Conservation (phyloP, 1,284 basidiomycete genomes). For the Cryptococcus amylolentus region DNA sequence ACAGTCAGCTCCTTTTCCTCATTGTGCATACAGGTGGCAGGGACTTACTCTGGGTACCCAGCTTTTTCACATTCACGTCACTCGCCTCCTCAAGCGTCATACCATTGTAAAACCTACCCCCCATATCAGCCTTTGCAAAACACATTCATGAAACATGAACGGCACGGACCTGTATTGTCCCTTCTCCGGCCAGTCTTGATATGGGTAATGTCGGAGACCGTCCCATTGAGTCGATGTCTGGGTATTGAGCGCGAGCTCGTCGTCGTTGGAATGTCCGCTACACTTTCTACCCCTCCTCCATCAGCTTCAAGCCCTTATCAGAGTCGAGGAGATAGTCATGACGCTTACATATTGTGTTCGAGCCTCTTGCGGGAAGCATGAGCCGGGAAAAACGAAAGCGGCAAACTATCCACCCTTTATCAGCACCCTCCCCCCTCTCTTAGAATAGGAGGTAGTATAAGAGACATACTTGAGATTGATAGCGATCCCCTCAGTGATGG, state of each 20-base stretch:
- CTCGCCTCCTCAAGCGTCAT: constrained; percentile 21
- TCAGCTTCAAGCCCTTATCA: background rate
- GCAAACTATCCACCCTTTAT: background rate
- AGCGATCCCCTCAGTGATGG: constrained; percentile 25
- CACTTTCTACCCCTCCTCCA: constrained; percentile 7
- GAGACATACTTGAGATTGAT: constrained; percentile 33
- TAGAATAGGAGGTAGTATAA: too few species aligned
- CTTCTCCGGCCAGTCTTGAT: constrained; percentile 26
- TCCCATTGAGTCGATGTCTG: constrained; percentile 51
- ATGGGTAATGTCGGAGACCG: constrained; percentile 44
- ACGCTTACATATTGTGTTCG: background rate
- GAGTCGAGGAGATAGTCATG: background rate
- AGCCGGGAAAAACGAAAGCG: background rate
- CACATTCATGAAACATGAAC: constrained; percentile 23
- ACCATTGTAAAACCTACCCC: constrained; percentile 12
- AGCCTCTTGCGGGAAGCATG: background rate
- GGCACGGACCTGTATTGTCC: constrained; percentile 20
- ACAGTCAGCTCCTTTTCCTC: background rate
- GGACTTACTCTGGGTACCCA: constrained; percentile 25
- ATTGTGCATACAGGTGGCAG: background rate
- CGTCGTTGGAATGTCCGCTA: constrained; percentile 30
- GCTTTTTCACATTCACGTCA: constrained; percentile 8
- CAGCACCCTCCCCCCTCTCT: background rate
- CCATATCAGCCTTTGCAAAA: constrained; percentile 22
- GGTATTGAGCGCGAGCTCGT: constrained; percentile 46